Evolutionary conservation across 129 eudicot genomes (phyloP).

Genomic region (Flaveria brownii): DNA sequence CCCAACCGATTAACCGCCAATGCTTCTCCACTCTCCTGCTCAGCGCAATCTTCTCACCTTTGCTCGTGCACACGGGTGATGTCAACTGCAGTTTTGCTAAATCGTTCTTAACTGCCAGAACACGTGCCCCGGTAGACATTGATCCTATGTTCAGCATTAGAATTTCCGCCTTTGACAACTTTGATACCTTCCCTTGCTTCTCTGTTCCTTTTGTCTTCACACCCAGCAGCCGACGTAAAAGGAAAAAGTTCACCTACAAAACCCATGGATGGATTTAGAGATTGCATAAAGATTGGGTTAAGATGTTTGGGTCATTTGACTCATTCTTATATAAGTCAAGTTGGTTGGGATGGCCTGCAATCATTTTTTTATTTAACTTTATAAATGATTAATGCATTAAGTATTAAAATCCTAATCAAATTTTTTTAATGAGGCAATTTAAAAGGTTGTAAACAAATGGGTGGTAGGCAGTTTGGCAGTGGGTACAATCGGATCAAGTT

Average conservation of each 20-base stretch:
- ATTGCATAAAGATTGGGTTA: background rate
- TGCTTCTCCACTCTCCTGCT: constrained; percentile 95
- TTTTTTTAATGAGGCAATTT: background rate
- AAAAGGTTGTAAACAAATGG: background rate
- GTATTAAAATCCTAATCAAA: background rate
- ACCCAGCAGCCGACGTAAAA: constrained; percentile 82
- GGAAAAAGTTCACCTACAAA: constrained; percentile 82
- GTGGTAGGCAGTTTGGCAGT: background rate
- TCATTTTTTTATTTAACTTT: too few relatives aligned
- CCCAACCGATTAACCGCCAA: constrained; percentile 99
- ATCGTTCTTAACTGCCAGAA: constrained; percentile 83
- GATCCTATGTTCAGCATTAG: constrained; percentile 96
- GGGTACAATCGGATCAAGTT: background rate
- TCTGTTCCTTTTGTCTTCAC: constrained; percentile 95
- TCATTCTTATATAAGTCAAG: too few relatives aligned
- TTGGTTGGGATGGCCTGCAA: background rate
- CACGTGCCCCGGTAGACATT: constrained; percentile 97
- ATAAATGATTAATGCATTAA: background rate
- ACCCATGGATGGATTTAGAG: background rate
- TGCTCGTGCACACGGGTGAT: constrained; percentile 96
- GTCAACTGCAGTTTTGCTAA: constrained; percentile 90
- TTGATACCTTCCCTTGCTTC: constrained; percentile 87
- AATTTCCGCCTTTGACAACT: constrained; percentile 76
- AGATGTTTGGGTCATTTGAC: too few relatives aligned
- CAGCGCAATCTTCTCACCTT: constrained; percentile 91